Evolutionary conservation across 768 basidiomycete species (phyloP), one percentile per base, ranked within the genome.

Genomic region (Trametes villosa): DNA sequence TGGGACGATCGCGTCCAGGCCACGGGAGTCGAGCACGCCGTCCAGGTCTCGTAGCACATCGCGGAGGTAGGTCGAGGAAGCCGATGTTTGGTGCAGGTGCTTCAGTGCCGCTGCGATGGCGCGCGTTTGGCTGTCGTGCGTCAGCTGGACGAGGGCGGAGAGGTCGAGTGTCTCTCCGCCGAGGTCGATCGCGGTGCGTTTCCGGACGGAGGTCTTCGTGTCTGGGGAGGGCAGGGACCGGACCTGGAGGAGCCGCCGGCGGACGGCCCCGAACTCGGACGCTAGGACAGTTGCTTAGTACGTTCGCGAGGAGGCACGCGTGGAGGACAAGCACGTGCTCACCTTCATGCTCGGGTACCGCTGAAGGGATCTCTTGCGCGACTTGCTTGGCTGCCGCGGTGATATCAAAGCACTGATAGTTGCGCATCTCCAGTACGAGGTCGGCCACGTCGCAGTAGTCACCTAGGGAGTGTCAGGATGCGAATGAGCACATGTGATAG

Each of bases 371-470:
- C 29, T 66, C 56, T 36, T 59, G 48, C 13, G 65, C 62, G 17
- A 64, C 36, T 17, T 41, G 54, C 34, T 62, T 62, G 27, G 65
- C 62, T 15, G 36, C 48, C 9, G 30, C n/a, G 0, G 65, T 64
- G 45, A 67, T 59, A 36, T 66, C 59, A 41, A 44, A 58, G 44
- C 65, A 67, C 7, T 38, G 49, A 44, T 67, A 67, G 45, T 62
- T 48, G 1, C 65, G 63, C 63, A 67, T 67, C 44, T 63, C 65
- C 17, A 67, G 63, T 1, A 67, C 63, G 22, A 60, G 52, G 31
- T 64, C 63, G 2, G 65, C 65, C 7, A 67, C 63, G 33, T 67
- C 65, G 31, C 62, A 67, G 46, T 67, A 67, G 29, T 67, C 62
- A 2, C 63, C 65, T 63, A n/a, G n/a, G n/a, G n/a, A n/a, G n/a